These are phyloP conservation scores for Starmerella floris DNA, from an alignment of 805 yeast genomes.

Conservation along the genomic window DNA sequence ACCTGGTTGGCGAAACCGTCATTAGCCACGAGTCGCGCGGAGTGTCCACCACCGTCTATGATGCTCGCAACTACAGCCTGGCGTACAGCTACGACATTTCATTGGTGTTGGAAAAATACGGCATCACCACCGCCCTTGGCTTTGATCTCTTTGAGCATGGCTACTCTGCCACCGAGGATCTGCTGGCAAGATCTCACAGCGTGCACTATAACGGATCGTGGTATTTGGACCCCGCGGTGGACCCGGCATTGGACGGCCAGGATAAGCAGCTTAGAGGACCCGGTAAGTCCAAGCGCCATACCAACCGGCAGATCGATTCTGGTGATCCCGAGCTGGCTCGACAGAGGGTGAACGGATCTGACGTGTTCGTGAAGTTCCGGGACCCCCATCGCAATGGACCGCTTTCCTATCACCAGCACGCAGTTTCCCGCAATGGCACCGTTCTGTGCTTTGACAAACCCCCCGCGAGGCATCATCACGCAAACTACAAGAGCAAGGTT, in stretches of 20 bases:
- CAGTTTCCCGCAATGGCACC: conserved; percentile 8
- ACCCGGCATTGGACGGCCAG: neutral
- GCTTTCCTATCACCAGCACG: conserved; percentile 5
- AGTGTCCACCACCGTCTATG: neutral
- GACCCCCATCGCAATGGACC: conserved; percentile 6
- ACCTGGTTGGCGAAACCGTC: conserved; percentile 3
- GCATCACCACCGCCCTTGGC: conserved; percentile 2
- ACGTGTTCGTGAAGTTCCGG: conserved; percentile 4
- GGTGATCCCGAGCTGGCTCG: neutral
- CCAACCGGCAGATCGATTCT: neutral
- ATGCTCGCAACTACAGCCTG: neutral
- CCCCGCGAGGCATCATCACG: neutral
- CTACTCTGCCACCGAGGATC: conserved; percentile 1
- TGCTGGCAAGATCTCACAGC: conserved; percentile 3
- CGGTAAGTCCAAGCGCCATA: neutral
- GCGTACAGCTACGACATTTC: conserved; percentile 1
- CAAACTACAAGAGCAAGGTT: neutral
- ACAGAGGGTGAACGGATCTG: conserved; percentile 5
- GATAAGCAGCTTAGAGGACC: neutral
- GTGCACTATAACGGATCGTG: conserved; percentile 11
- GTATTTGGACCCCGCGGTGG: neutral
- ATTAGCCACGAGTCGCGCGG: conserved; percentile 3
- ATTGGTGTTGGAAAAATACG: conserved; percentile 1
- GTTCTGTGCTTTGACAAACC: conserved; percentile 2
- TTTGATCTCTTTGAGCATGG: neutral